Percentiles rank a stretch among this genome's conserved stretches.
These are phyloP conservation scores for Calocybe indica DNA, from an alignment of 768 basidiomycete genomes.

Conservation along the genomic window DNA sequence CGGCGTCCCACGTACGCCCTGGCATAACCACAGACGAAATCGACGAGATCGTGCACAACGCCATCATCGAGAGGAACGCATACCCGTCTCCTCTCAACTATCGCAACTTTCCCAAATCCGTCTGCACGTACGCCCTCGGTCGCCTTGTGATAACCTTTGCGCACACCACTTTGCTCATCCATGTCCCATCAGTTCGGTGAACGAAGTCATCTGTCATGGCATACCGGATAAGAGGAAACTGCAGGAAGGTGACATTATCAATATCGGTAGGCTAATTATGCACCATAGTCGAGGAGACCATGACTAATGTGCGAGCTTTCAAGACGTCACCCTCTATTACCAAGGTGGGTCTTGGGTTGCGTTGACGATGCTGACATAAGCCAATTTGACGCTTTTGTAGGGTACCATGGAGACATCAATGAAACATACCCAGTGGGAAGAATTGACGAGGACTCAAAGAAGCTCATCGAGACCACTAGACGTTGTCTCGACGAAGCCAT, in stretches of 20 bases:
- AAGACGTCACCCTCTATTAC: constrained; percentile 78
- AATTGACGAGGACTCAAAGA: constrained; percentile 77
- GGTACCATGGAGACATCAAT: constrained; percentile 90
- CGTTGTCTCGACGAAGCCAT: constrained; percentile 87
- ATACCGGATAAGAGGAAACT: constrained; percentile 85
- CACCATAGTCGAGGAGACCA: constrained; percentile 3
- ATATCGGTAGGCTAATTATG: constrained; percentile 58
- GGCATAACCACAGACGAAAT: constrained; percentile 95
- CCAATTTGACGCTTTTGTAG: constrained; percentile 26
- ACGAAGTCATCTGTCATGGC: constrained; percentile 97
- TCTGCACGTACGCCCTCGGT: constrained; percentile 74
- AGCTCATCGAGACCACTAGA: constrained; percentile 78
- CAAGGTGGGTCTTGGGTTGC: constrained; percentile 42
- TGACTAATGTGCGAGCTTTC: constrained; percentile 8
- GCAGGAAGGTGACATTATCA: constrained; percentile 92
- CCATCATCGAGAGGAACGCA: constrained; percentile 80
- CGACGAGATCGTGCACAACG: constrained; percentile 90
- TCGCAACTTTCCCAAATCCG: constrained; percentile 86
- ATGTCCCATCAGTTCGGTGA: constrained; percentile 58
- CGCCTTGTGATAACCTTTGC: neutral
- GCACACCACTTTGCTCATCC: neutral
- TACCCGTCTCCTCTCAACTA: constrained; percentile 97
- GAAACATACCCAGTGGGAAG: constrained; percentile 88
- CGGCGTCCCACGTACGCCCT: constrained; percentile 80
- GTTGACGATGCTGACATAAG: neutral